phyloP scores from a whole-genome alignment of 192 early-diverging fungal genomes.

The Allomyces macrogynus region DNA sequence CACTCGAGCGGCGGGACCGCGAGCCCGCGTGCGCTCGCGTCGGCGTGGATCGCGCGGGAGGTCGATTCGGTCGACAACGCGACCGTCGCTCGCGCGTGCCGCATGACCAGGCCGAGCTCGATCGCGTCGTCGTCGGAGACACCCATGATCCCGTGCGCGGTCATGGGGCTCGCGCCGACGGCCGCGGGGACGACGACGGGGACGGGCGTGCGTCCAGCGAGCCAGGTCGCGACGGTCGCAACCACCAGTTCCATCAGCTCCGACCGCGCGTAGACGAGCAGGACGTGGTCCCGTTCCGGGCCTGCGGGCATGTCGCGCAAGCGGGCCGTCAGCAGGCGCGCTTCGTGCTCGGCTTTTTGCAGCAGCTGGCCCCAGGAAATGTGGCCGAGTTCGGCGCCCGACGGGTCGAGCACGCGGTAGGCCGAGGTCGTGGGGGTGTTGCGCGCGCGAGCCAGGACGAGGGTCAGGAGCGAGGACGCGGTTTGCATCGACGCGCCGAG shows the following conservation, averaged over 20 bases:
- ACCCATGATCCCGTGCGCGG: too few relatives aligned
- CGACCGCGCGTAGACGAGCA: neutral
- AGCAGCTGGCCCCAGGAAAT: too few relatives aligned
- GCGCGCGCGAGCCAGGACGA: neutral
- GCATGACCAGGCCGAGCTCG: neutral
- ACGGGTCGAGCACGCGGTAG: neutral
- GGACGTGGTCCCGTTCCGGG: neutral
- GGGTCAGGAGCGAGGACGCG: neutral
- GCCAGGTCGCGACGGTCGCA: neutral
- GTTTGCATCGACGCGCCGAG: too few relatives aligned
- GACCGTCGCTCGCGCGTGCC: neutral
- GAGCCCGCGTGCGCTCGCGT: neutral
- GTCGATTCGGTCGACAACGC: neutral
- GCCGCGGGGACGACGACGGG: neutral
- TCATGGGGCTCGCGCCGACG: neutral
- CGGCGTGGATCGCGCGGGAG: neutral
- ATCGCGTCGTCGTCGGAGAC: neutral
- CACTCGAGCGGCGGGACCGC: neutral
- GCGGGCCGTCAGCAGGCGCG: too few relatives aligned
- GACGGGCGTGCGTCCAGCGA: neutral
- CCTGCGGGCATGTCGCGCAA: too few relatives aligned
- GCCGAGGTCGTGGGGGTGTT: neutral
- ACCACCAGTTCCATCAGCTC: neutral
- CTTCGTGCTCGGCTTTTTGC: too few relatives aligned
- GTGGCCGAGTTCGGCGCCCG: too few relatives aligned